Conservation (phyloP, 768 basidiomycete genomes). For the Phylloporus sp. region DNA sequence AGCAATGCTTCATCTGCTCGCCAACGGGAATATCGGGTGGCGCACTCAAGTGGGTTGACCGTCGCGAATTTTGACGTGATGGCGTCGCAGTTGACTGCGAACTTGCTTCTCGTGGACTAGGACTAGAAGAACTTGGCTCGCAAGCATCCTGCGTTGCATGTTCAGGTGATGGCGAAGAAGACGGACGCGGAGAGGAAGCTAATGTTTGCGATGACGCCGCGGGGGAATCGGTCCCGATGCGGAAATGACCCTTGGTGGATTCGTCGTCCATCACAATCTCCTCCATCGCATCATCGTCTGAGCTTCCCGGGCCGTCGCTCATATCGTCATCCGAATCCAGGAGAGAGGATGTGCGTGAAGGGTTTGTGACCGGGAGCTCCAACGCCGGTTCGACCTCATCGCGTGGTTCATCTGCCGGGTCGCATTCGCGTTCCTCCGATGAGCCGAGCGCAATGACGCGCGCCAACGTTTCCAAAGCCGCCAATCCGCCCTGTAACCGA, state of each 20-base stretch:
- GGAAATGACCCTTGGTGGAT: slow-evolving; percentile 33
- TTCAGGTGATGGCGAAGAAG: slow-evolving; percentile 31
- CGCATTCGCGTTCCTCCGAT: slow-evolving; percentile 50
- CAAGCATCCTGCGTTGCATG: slow-evolving; percentile 24
- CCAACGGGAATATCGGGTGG: slow-evolving; percentile 55
- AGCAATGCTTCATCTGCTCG: slow-evolving; percentile 74
- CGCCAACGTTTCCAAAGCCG: slow-evolving; percentile 81
- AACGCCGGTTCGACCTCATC: slow-evolving; percentile 58
- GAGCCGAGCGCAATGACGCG: slow-evolving; percentile 71
- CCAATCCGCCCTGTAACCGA: slow-evolving; percentile 80
- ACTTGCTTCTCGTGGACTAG: slow-evolving; percentile 29
- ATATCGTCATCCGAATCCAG: slow-evolving; percentile 77
- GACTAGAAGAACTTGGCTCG: slow-evolving; percentile 23
- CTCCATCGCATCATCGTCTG: slow-evolving; percentile 79
- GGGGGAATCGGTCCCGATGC: slow-evolving; percentile 25
- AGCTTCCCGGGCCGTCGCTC: slow-evolving; percentile 68
- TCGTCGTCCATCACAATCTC: slow-evolving; percentile 78
- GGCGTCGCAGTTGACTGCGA: slow-evolving; percentile 37
- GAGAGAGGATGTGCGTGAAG: slow-evolving; percentile 47
- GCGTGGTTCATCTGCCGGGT: slow-evolving; percentile 54
- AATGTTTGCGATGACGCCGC: slow-evolving; percentile 30
- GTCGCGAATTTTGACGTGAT: slow-evolving; percentile 56
- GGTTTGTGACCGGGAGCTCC: slow-evolving; percentile 63
- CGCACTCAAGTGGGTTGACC: slow-evolving; percentile 35
- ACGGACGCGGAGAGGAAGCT: slow-evolving; percentile 28